Conservation (phyloP, 441 rosid species). For the Eruca vesicaria region DNA sequence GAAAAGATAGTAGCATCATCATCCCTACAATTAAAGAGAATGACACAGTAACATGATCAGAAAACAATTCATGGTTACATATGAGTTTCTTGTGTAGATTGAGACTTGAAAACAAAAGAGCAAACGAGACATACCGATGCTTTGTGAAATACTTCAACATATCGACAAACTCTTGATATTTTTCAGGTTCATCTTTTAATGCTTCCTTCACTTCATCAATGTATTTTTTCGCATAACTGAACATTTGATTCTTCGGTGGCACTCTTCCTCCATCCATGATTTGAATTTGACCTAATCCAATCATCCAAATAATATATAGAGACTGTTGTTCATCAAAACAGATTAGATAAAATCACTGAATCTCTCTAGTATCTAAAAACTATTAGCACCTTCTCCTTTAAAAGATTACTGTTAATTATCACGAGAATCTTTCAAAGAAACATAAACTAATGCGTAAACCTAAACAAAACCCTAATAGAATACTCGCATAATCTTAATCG, state of each 20-base stretch:
- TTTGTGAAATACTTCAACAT: background rate
- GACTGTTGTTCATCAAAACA: background rate
- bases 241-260: background rate
- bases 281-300: background rate
- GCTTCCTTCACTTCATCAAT: background rate
- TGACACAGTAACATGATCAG: background rate
- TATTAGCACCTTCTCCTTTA: background rate
- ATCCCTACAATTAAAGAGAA: constrained; percentile 47
- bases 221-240: background rate
- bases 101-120: background rate
- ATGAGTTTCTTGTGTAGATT: background rate
- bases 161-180: background rate
- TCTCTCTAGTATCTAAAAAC: background rate
- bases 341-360: background rate
- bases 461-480: background rate
- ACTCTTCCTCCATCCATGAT: background rate
- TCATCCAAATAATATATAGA: background rate
- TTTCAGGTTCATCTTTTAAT: background rate
- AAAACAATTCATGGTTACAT: constrained; percentile 13
- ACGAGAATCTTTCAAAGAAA: background rate
- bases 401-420: background rate
- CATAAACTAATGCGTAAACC: background rate
- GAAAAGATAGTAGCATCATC: constrained; percentile 71
- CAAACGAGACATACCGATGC: constrained; percentile 52
- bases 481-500: background rate